Base-by-base conservation (phyloP, 805 yeast species). In the Cyberlindnera xylosilytica region DNA sequence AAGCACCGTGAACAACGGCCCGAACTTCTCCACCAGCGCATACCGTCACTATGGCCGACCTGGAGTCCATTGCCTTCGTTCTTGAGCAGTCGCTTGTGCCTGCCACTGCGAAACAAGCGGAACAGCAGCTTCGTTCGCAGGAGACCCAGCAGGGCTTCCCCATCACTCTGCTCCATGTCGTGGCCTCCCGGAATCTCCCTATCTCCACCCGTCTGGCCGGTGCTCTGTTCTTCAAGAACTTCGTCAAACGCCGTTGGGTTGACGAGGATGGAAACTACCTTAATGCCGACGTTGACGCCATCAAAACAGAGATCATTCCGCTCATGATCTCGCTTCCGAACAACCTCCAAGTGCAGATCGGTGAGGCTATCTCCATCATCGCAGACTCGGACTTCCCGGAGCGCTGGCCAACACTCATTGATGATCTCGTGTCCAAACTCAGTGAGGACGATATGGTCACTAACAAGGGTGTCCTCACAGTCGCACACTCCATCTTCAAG, bases 321-420 rank as follows among this genome's bases (percentile, higher is more conserved):
- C 69, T 90, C 47, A 89, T 93, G 98, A 82, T 90, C 47, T 63
- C 77, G 28, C 68, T 89, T 38, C 96, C 97, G 6, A 76, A 76
- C 38, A 76, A 81, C 51, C 68, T 93, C 42, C 97, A 91, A 59
- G 72, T 81, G n/a, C 99, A 95, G 67, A 77, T 93, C 38, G 98
- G 97, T 40, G 99, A 95, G 64, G 82, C 96, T 2, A 81, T 95
- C 42, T 81, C 96, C 13, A 70, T 87, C 41, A 91, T 93, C 56
- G 99, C 99, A 4, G 97, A 90, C 61, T 81, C 89, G 45, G 99
- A 93, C 62, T 93, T 93, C 66, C 99, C 99, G 1, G 83, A 84
- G 30, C 70, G 80, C 38, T 93, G 99, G 99, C 79, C 81, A 2
- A 73, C 75, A 39, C 72, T 93, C 47, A 69, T 88, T 26, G 87